Conservation (phyloP, 192 early-diverging fungal genomes). For the Linderina pennispora region DNA sequence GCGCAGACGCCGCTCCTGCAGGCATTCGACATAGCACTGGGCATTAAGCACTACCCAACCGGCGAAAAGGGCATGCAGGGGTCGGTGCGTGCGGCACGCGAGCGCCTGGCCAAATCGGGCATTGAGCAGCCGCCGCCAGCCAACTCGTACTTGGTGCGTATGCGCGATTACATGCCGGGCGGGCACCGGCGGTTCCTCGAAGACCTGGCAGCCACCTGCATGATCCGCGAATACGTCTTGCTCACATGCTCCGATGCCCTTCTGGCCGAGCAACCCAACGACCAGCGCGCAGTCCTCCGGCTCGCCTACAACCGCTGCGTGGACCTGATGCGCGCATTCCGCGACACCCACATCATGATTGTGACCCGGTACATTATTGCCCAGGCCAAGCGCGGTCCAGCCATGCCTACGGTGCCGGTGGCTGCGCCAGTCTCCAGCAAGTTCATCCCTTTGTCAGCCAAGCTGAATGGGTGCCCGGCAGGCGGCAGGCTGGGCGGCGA, state of each 20-base stretch:
- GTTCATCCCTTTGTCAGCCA: slow-evolving; percentile 9
- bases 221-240: slow-evolving; percentile 63
- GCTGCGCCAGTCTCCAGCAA: slow-evolving; percentile 17
- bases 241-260: slow-evolving; percentile 29
- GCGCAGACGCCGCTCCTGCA: slow-evolving; percentile 94
- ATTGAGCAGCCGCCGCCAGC: slow-evolving; percentile 32
- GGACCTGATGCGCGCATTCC: slow-evolving; percentile 75
- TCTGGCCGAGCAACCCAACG: slow-evolving; percentile 10
- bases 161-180: slow-evolving; percentile 91
- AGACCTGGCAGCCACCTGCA: slow-evolving; percentile 59
- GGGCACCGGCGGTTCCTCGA: slow-evolving; percentile 82
- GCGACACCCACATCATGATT: slow-evolving; percentile 89
- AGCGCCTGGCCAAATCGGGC: slow-evolving; percentile 12
- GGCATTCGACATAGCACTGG: slow-evolving; percentile 80
- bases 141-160: slow-evolving; percentile 77
- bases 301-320: slow-evolving; percentile 76
- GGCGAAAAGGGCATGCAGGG: slow-evolving; percentile 44
- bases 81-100: slow-evolving; percentile 23
- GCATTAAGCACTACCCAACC: slow-evolving; percentile 81
- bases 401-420: slow-evolving; percentile 46
- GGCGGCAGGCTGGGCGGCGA: slow-evolving; percentile 41
- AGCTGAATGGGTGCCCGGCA: not conserved
- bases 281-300: slow-evolving; percentile 44
- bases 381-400: slow-evolving; percentile 68
- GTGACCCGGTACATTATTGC: slow-evolving; percentile 86